Base-by-base conservation (phyloP, 768 basidiomycete species). In the Pseudohyphozyma bogoriensis region DNA sequence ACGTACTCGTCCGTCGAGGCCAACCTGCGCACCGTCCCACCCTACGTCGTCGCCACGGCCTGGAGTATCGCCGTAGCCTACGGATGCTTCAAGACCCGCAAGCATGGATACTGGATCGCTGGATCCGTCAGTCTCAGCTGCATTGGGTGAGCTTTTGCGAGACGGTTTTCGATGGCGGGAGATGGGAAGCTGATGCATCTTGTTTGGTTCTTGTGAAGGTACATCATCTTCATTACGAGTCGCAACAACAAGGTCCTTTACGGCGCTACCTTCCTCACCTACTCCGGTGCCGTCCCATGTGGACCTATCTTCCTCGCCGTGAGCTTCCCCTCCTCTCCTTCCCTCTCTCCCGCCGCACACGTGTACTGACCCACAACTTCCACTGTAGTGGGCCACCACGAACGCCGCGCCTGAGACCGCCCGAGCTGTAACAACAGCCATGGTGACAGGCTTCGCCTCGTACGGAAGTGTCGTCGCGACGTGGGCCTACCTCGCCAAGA, bases 1-100 rank as follows among this genome's bases (percentile, higher is more conserved):
- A 51, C 18, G 24, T 84, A 79, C 70, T 77, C 77, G 3, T 77
- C 78, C 0, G 84, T 85, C 18, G 72, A 77, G 36, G 81, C 85
- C 0, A 86, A 89, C 67, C 70, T 89, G 2, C 77, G 87, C 53
- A 87, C 87, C 1, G 86, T 89, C 6, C 86, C 87, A 4, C 88
- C 88, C 4, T 89, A 89, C 69, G 83, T 82, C 2, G 82, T 84
- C 24, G 80, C 83, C 3, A 80, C 85, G 1, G 74, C 83, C 15
- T 78, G 86, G n/a, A 76, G 87, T 36, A 75, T 82, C 33, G 36
- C 74, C 4, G 78, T 82, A 26, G 12, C 18, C 24, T 50, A 16
- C 29, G n/a, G 15, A 18, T 50, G 47, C 3, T 86, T 88, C 72
- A 77, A 80, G 55, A 69, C 84, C 24, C 85, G 86, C 68, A 81